These are phyloP conservation scores for Kodamaea fungicola DNA, from an alignment of 1,139 yeast species.

Conservation along the genomic window DNA sequence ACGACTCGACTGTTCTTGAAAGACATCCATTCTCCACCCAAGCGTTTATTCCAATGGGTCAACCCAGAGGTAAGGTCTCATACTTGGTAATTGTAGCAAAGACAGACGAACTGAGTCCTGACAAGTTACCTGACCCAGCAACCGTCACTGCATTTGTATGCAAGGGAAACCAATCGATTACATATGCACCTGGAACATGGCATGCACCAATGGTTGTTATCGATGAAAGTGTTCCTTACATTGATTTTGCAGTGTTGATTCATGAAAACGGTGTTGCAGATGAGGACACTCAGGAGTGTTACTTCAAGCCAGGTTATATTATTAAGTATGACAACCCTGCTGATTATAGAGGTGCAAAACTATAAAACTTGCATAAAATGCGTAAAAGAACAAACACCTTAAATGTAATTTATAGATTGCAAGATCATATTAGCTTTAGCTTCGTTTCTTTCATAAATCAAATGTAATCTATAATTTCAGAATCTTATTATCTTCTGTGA, in stretches of 20 bases:
- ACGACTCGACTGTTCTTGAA: conserved; percentile 70
- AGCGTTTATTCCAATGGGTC: conserved; percentile 87
- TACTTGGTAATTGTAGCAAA: conserved; percentile 82
- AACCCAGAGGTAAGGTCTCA: conserved; percentile 43
- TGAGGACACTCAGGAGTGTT: conserved; percentile 82
- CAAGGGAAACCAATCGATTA: conserved; percentile 81
- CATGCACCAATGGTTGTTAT: conserved; percentile 94
- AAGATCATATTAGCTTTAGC: conserved; percentile 13
- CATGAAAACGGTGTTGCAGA: conserved; percentile 77
- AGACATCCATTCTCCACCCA: conserved; percentile 91
- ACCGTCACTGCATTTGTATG: conserved; percentile 68
- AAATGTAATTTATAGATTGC: conserved; percentile 37
- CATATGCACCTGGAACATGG: conserved; percentile 70
- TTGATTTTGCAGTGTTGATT: conserved; percentile 83
- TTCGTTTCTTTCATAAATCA: too few species aligned
- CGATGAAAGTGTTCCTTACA: conserved; percentile 43
- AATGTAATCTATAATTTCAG: conserved; percentile 37
- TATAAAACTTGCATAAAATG: conserved; percentile 1
- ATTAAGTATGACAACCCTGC: conserved; percentile 25
- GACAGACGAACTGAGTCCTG: conserved; percentile 35
- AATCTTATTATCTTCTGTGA: too few species aligned
- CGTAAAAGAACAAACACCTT: conserved; percentile 1
- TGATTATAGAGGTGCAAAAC: conserved; percentile 4
- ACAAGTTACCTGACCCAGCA: conserved; percentile 56
- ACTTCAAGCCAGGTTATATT: conserved; percentile 57